Percentiles rank a stretch among this genome's conserved stretches.
Evolutionary conservation across 1,284 basidiomycete species (phyloP).

Genomic region (Ceratobasidium sp.): DNA sequence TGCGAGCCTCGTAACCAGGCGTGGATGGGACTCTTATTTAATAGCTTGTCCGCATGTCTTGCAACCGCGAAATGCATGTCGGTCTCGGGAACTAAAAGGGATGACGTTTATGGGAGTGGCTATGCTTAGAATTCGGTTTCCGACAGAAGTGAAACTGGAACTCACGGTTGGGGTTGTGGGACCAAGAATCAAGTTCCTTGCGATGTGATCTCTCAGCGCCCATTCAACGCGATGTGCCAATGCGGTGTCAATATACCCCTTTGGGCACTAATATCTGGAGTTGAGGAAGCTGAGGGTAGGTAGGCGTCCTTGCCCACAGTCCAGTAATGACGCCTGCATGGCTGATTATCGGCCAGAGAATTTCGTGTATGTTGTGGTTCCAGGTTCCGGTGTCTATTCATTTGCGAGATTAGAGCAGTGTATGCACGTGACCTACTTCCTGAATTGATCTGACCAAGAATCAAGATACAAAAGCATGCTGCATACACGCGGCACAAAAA

Average conservation of each 20-base stretch:
- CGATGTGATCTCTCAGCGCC: constrained; percentile 3
- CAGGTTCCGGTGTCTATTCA: constrained; percentile 10
- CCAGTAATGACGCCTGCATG: not conserved
- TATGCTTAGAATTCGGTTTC: constrained; percentile 9
- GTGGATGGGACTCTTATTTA: not conserved
- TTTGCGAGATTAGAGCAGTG: constrained; percentile 31
- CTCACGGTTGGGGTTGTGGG: constrained; percentile 1
- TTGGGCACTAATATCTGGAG: not conserved
- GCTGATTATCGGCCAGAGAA: constrained; percentile 4
- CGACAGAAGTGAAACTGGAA: constrained; percentile 18
- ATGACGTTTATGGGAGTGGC: not conserved
- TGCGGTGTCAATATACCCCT: constrained; percentile 1
- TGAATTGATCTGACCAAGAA: constrained; percentile 28
- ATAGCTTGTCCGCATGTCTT: not conserved
- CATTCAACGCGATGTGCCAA: not conserved
- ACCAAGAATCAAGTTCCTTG: constrained; percentile 12
- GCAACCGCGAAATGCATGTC: not conserved
- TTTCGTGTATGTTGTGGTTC: not conserved
- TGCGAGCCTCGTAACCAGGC: not conserved
- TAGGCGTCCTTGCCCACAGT: not conserved
- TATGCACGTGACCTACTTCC: constrained; percentile 24
- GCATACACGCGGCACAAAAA: constrained; percentile 41
- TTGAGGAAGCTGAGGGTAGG: not conserved
- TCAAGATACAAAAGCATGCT: constrained; percentile 36
- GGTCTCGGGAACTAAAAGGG: not conserved